phyloP scores from a whole-genome alignment of 208 protist species.

The Wallacemonas sp. region DNA sequence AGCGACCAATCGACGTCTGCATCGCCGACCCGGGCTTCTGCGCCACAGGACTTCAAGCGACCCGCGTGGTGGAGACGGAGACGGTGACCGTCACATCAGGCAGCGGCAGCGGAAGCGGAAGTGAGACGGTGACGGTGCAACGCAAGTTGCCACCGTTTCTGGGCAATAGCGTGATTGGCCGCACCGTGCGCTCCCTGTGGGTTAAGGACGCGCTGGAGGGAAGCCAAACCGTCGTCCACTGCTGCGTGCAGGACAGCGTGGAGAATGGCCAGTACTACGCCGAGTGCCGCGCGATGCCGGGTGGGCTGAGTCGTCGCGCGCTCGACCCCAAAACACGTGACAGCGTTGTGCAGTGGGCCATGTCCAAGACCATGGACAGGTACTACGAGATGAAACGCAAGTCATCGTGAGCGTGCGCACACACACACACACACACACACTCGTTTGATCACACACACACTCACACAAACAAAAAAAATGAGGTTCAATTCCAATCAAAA shows the following conservation, averaged over 20 bases:
- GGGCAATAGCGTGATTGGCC: slow-evolving; percentile 40
- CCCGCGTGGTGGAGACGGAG: background rate
- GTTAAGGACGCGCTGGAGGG: slow-evolving; percentile 72
- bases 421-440: background rate
- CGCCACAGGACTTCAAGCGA: slow-evolving; percentile 45
- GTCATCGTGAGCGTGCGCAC: background rate
- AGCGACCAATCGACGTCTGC: slow-evolving; percentile 70
- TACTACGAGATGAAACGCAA: slow-evolving; percentile 48
- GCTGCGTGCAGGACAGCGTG: slow-evolving; percentile 59
- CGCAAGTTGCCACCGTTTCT: slow-evolving; percentile 44
- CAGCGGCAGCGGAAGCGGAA: background rate
- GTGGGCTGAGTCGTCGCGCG: slow-evolving; percentile 61
- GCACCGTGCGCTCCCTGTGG: slow-evolving; percentile 70
- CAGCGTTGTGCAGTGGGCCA: slow-evolving; percentile 76
- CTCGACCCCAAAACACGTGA: slow-evolving; percentile 52
- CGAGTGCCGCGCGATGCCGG: slow-evolving; percentile 68
- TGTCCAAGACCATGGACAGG: slow-evolving; percentile 83
- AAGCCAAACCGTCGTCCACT: slow-evolving; percentile 76
- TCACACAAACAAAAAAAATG: background rate
- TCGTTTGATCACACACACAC: background rate
- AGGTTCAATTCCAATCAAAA: no score
- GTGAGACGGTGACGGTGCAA: slow-evolving; percentile 2
- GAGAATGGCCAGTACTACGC: slow-evolving; percentile 79
- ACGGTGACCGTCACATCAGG: background rate
- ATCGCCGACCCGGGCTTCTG: slow-evolving; percentile 72